These are phyloP conservation scores for Skeletonema marinoi DNA, from an alignment of 108 stramenopile species.

Conservation along the genomic window DNA sequence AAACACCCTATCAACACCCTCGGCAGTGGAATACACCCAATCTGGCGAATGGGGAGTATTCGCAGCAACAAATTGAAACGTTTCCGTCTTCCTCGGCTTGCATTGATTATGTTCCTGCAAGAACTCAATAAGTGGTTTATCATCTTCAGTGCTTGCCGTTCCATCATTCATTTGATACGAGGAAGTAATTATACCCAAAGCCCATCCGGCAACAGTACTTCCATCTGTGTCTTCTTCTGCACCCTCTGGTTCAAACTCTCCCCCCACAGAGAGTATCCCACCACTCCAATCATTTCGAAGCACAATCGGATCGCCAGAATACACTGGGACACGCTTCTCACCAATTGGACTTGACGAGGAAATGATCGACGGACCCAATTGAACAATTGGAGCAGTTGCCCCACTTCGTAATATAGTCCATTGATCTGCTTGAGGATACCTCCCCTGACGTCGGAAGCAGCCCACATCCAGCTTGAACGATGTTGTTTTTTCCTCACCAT, in stretches of 20 bases:
- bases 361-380: conserved; percentile 14
- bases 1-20: conserved; percentile 48
- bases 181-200: conserved; percentile 35
- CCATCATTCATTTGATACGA: conserved; percentile 45
- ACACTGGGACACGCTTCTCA: conserved; percentile 45
- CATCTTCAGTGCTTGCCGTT: conserved; percentile 39
- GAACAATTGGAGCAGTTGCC: conserved; percentile 28
- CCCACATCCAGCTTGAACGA: conserved; percentile 27
- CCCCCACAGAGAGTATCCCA: conserved; percentile 62
- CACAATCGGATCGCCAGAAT: conserved; percentile 66
- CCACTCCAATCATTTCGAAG: conserved; percentile 67
- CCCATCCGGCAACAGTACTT: conserved; percentile 20
- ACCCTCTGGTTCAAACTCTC: conserved; percentile 31
- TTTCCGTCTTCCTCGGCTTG: conserved; percentile 53
- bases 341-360: conserved; percentile 11
- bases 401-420: conserved; percentile 46
- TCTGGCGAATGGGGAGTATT: conserved; percentile 62
- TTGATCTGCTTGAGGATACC: conserved; percentile 30
- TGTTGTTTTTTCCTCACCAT: neutral
- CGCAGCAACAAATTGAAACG: conserved; percentile 59
- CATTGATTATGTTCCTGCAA: conserved; percentile 57
- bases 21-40: conserved; percentile 61
- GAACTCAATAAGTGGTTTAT: conserved; percentile 50
- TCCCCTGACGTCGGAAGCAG: conserved; percentile 39
- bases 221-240: conserved; percentile 24